Evolutionary conservation across 176 grass and related monocot species (phyloP).

Genomic region (Bolboschoenus planiculmis): DNA sequence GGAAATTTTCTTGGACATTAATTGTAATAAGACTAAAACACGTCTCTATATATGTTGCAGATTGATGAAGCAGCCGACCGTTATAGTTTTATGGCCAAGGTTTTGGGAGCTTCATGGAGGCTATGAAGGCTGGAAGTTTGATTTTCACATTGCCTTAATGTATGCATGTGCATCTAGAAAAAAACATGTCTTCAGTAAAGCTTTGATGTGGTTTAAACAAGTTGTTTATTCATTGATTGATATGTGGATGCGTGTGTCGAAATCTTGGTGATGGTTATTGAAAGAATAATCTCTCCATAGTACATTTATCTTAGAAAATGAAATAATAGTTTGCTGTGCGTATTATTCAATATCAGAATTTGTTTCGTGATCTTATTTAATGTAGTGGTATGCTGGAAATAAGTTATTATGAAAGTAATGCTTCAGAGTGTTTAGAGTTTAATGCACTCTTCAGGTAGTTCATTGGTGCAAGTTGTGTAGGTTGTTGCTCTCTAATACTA

Average conservation of each 20-base stretch:
- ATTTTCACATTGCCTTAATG: background rate
- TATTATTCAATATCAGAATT: background rate
- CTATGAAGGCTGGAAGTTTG: conserved; percentile 12
- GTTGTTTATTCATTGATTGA: background rate
- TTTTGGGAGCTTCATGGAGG: conserved; percentile 56
- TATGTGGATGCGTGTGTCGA: background rate
- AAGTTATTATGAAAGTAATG: too few relatives aligned
- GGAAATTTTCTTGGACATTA: background rate
- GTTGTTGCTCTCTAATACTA: too few relatives aligned
- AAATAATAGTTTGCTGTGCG: background rate
- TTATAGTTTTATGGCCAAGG: conserved; percentile 91
- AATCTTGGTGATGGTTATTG: background rate
- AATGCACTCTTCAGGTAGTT: too few relatives aligned
- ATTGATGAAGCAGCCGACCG: conserved; percentile 74
- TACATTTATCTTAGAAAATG: background rate
- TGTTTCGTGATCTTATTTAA: background rate
- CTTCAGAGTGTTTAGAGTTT: too few relatives aligned
- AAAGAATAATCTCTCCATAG: background rate
- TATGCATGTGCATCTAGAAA: background rate
- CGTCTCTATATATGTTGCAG: conserved; percentile 28
- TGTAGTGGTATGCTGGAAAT: background rate
- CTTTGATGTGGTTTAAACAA: background rate
- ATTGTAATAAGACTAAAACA: background rate
- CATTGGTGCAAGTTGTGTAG: too few relatives aligned
- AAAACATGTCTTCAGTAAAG: background rate